These are phyloP conservation scores for Neofusicoccum parvum DNA, from an alignment of 2,329 filamentous ascomycete genomes.

Conservation along the genomic window DNA sequence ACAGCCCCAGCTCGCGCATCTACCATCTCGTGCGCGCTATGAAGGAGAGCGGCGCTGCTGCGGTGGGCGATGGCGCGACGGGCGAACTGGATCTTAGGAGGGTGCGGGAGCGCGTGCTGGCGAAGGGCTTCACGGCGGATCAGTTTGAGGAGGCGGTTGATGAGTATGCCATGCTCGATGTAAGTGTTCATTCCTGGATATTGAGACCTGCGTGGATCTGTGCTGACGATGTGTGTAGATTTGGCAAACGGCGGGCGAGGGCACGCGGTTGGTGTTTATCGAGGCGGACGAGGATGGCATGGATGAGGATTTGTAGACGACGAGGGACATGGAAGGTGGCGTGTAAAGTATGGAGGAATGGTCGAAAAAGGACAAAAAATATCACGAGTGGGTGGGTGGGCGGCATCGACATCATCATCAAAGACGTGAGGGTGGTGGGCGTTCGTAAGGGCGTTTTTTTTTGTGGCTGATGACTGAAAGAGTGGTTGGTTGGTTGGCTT, in stretches of 20 bases:
- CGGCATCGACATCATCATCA: neutral
- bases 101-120: slow-evolving; percentile 87
- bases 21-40: slow-evolving; percentile 92
- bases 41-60: slow-evolving; percentile 79
- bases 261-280: slow-evolving; percentile 57
- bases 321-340: neutral
- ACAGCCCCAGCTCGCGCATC: slow-evolving; percentile 85
- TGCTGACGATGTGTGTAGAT: slow-evolving; percentile 46
- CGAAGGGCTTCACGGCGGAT: slow-evolving; percentile 95
- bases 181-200: slow-evolving; percentile 58
- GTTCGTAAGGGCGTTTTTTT: neutral
- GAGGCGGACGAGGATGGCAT: slow-evolving; percentile 51
- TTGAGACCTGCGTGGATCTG: neutral
- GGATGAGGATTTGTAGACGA: slow-evolving; percentile 27
- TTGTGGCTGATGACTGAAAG: neutral
- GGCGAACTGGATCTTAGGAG: slow-evolving; percentile 83
- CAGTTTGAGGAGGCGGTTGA: slow-evolving; percentile 85
- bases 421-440: neutral
- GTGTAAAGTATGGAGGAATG: too few relatives aligned
- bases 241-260: slow-evolving; percentile 59
- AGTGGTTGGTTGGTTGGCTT: neutral
- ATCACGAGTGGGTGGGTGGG: neutral
- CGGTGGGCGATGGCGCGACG: slow-evolving; percentile 71
- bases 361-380: neutral
- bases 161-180: slow-evolving; percentile 85